These are phyloP conservation scores for Talaromyces ruber DNA, from an alignment of 495 filamentous ascomycete species.

Conservation along the genomic window DNA sequence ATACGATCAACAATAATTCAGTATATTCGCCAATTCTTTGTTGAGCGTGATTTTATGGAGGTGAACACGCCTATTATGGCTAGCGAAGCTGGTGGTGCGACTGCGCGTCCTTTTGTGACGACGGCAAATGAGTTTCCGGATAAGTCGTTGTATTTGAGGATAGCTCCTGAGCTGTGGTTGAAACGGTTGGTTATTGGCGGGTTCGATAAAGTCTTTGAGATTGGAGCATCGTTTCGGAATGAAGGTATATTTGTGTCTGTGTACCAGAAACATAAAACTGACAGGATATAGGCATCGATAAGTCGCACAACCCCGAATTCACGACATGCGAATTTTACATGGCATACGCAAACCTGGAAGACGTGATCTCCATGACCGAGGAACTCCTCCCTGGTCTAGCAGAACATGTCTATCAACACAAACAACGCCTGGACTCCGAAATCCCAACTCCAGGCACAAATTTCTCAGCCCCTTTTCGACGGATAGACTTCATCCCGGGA, in stretches of 20 bases:
- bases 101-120: slow-evolving; percentile 78
- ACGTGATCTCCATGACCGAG: slow-evolving; percentile 70
- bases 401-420: slow-evolving; percentile 38
- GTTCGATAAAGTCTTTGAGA: slow-evolving; percentile 85
- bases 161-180: slow-evolving; percentile 92
- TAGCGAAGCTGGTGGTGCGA: slow-evolving; percentile 67
- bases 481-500: slow-evolving; percentile 73
- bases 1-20: slow-evolving; percentile 68
- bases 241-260: slow-evolving; percentile 49
- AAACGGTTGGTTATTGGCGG: slow-evolving; percentile 88
- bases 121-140: slow-evolving; percentile 60
- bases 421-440: slow-evolving; percentile 37
- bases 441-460: slow-evolving; percentile 33
- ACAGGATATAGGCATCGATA: slow-evolving; percentile 53
- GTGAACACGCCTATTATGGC: slow-evolving; percentile 85
- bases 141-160: slow-evolving; percentile 61
- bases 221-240: slow-evolving; percentile 89
- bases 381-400: slow-evolving; percentile 52
- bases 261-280: background rate
- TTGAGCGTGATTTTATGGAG: slow-evolving; percentile 65
- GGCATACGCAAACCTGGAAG: slow-evolving; percentile 68
- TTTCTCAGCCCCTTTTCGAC: slow-evolving; percentile 54
- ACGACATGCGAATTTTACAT: slow-evolving; percentile 96
- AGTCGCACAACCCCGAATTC: slow-evolving; percentile 94
- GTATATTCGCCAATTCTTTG: slow-evolving; percentile 64